Base-by-base conservation (phyloP, 1,139 yeast genomes). In the Candida tetrigidarum region DNA sequence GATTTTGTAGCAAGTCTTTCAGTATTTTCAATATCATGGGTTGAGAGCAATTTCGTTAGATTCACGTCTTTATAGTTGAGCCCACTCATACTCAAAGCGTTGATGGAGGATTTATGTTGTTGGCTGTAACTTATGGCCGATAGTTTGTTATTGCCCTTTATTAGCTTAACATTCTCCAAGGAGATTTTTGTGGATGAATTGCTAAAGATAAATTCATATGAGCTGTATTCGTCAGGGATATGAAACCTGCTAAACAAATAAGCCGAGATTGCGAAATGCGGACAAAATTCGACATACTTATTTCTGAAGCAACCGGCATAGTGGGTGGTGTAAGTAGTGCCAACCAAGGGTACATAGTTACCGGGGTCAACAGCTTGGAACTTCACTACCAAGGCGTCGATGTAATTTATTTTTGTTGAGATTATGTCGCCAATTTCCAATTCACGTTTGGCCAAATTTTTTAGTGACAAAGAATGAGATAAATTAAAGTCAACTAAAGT, bases 221-320 rank as follows among this genome's bases (percentile, higher is more conserved):
- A 54, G 10, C 66, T 69, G 44, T 61, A 59, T 26, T 58, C 60
- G 47, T 66, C 69, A 2, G 66, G 61, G 9, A 66, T 53, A 44
- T 69, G 73, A 40, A 66, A 62, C 29, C 71, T 41, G 32, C 58
- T 51, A 40, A 67, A 69, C 20, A 68, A 54, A 44, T 67, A 69
- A 11, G 62, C 55, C 2, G 69, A 58, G 4, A 68, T 46, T 1
- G 68, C 61, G 10, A 64, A 53, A 43, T 62, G 68, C 9, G 68
- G 66, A 50, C 74, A 69, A 37, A 57, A 53, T 50, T 66, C 68
- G 23, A 66, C 56, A 45, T 56, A 51, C 43, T 52, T 57, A 41
- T 63, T 59, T 39, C 73, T 55, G 19, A 67, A 50, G 35, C 67
- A 60, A 1, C 64, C 69, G 41, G 53, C 55, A 43, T 47, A 62